These are phyloP conservation scores for Sporothrix inflata DNA, from an alignment of 2,329 filamentous ascomycete genomes.

Conservation along the genomic window DNA sequence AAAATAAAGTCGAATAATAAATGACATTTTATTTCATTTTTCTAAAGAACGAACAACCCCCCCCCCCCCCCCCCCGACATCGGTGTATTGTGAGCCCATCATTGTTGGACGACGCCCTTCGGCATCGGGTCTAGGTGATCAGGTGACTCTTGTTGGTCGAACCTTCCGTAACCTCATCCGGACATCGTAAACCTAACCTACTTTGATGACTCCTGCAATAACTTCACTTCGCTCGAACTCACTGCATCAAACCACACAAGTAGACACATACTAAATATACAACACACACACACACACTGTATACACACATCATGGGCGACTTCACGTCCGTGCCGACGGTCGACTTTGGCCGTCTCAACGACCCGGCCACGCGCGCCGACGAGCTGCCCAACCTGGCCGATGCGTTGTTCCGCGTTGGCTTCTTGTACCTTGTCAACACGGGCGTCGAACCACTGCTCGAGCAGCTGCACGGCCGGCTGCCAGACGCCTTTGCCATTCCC, in stretches of 20 bases:
- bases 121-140: background rate
- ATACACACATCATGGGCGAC: slow-evolving; percentile 24
- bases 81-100: background rate
- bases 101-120: background rate
- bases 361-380: slow-evolving; percentile 14
- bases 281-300: background rate
- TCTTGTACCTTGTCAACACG: slow-evolving; percentile 58
- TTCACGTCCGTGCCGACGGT: slow-evolving; percentile 29
- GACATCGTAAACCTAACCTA: background rate
- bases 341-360: slow-evolving; percentile 28
- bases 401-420: slow-evolving; percentile 55
- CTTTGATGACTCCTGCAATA: background rate
- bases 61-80: background rate
- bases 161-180: background rate
- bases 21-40: background rate
- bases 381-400: slow-evolving; percentile 43
- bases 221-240: background rate
- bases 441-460: slow-evolving; percentile 45
- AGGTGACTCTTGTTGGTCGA: slow-evolving; percentile 1
- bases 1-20: background rate
- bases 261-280: background rate
- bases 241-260: background rate
- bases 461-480: slow-evolving; percentile 46
- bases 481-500: slow-evolving; percentile 49
- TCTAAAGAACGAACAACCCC: too few relatives aligned